Percentiles rank a stretch among this genome's conserved stretches.
These are phyloP conservation scores for Colletotrichum tabaci DNA, from an alignment of 2,329 filamentous ascomycete genomes.

Conservation along the genomic window DNA sequence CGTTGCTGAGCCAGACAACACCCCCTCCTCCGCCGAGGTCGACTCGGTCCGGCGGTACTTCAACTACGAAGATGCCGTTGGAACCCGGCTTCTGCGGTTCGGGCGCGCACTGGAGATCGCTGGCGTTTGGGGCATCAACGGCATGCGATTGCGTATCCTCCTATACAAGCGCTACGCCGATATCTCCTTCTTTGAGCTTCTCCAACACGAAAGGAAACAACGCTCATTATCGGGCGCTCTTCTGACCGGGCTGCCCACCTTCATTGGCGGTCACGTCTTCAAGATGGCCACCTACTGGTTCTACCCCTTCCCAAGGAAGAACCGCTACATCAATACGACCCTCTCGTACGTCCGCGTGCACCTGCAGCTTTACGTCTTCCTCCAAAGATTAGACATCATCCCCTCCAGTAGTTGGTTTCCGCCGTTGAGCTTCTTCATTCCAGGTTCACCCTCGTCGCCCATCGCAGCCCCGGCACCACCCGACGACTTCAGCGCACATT, in stretches of 20 bases:
- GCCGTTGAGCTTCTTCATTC: constrained; percentile 65
- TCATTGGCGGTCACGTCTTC: constrained; percentile 52
- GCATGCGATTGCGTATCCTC: constrained; percentile 68
- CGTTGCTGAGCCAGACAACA: constrained; percentile 71
- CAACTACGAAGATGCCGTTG: constrained; percentile 64
- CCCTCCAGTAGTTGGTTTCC: constrained; percentile 61
- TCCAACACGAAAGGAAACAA: constrained; percentile 51
- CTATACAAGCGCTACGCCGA: constrained; percentile 66
- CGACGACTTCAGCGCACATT: constrained; percentile 54
- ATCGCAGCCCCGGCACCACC: constrained; percentile 62
- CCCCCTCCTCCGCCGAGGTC: constrained; percentile 54
- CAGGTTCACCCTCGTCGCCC: constrained; percentile 67
- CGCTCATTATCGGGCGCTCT: constrained; percentile 53
- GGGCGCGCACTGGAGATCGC: constrained; percentile 58
- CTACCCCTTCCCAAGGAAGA: constrained; percentile 41
- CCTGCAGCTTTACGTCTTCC: constrained; percentile 65
- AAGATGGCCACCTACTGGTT: constrained; percentile 47
- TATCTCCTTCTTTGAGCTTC: constrained; percentile 64
- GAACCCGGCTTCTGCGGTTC: constrained; percentile 54
- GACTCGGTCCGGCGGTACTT: constrained; percentile 61
- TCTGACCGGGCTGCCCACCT: constrained; percentile 58
- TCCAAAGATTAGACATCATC: constrained; percentile 67
- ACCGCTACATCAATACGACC: constrained; percentile 41
- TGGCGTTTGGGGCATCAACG: constrained; percentile 66
- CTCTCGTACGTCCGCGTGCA: constrained; percentile 63